A percentile compares a stretch with the other conserved stretches of the same genome.
phyloP scores from a whole-genome alignment of 2,329 filamentous ascomycete genomes.

The Remersonia thermophila region DNA sequence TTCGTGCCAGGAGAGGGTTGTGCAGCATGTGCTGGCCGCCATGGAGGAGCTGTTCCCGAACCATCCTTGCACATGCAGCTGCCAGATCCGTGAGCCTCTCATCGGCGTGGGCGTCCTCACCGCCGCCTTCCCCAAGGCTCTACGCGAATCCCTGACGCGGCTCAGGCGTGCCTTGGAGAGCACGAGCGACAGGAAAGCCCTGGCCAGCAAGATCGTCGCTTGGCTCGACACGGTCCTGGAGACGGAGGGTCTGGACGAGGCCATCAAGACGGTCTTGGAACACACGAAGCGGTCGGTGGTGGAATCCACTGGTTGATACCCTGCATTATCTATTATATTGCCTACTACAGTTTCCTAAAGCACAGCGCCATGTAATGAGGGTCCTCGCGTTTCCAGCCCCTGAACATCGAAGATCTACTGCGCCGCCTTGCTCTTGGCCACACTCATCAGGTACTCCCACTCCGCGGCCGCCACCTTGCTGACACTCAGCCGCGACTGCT shows the following conservation, averaged over 20 bases:
- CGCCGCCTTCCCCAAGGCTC: slow-evolving; percentile 58
- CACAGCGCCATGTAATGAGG: too few relatives aligned
- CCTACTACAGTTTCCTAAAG: too few relatives aligned
- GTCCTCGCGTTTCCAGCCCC: too few relatives aligned
- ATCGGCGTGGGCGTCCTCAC: slow-evolving; percentile 51
- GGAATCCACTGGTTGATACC: slow-evolving; percentile 15
- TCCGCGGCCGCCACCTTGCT: slow-evolving; percentile 51
- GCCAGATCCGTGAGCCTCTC: slow-evolving; percentile 59
- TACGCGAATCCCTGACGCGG: slow-evolving; percentile 52
- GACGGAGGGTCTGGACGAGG: slow-evolving; percentile 39
- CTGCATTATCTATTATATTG: neutral
- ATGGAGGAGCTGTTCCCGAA: slow-evolving; percentile 49
- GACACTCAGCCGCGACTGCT: slow-evolving; percentile 72
- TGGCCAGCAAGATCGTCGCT: slow-evolving; percentile 35
- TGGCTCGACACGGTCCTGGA: slow-evolving; percentile 45
- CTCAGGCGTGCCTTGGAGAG: slow-evolving; percentile 40
- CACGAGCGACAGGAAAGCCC: slow-evolving; percentile 31
- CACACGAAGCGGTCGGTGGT: slow-evolving; percentile 33
- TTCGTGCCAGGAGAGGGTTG: slow-evolving; percentile 50
- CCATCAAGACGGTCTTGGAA: slow-evolving; percentile 42
- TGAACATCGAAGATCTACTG: too few relatives aligned
- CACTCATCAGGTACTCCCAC: slow-evolving; percentile 49
- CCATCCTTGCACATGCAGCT: slow-evolving; percentile 53
- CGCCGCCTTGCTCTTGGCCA: slow-evolving; percentile 35
- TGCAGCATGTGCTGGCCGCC: slow-evolving; percentile 59